phyloP scores from a whole-genome alignment of 495 filamentous ascomycete species.

The Jackrogersella multiformis region DNA sequence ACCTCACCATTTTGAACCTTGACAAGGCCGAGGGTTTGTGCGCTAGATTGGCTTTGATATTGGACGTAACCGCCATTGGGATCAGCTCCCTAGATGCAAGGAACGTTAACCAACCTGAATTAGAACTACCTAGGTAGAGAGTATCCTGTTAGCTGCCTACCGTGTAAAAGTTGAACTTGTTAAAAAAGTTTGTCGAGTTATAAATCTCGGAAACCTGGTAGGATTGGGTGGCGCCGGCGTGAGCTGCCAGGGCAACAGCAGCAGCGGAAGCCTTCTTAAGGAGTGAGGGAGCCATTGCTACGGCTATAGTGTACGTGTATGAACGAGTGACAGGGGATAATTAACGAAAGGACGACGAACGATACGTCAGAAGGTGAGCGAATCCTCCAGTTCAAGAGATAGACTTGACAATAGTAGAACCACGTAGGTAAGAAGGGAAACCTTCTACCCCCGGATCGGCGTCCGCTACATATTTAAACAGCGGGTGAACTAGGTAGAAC shows the following conservation, averaged over 20 bases:
- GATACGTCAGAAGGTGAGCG: slow-evolving; percentile 59
- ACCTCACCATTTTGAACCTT: slow-evolving; percentile 55
- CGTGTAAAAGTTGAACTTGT: slow-evolving; percentile 60
- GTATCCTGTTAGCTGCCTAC: slow-evolving; percentile 41
- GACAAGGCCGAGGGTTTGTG: slow-evolving; percentile 64
- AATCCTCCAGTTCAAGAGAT: slow-evolving; percentile 12
- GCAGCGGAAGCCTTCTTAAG: slow-evolving; percentile 50
- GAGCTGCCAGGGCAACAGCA: slow-evolving; percentile 49
- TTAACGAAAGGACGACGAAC: slow-evolving; percentile 59
- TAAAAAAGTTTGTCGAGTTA: slow-evolving; percentile 61
- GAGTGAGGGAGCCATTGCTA: slow-evolving; percentile 57
- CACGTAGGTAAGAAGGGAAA: slow-evolving; percentile 1
- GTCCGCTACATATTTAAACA: slow-evolving; percentile 26
- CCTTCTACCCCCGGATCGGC: neutral
- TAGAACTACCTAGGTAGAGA: too few relatives aligned
- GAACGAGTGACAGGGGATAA: slow-evolving; percentile 39
- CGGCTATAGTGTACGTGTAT: slow-evolving; percentile 31
- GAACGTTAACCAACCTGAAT: neutral
- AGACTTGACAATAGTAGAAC: slow-evolving; percentile 19
- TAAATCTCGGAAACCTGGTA: slow-evolving; percentile 58
- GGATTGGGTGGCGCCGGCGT: slow-evolving; percentile 42
- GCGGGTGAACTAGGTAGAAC: slow-evolving; percentile 1
- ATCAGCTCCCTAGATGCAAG: slow-evolving; percentile 53
- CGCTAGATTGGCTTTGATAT: slow-evolving; percentile 64
- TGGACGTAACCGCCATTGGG: slow-evolving; percentile 73